Base-by-base conservation (phyloP, 495 filamentous ascomycete genomes). In the Chlorociboria aeruginascens region DNA sequence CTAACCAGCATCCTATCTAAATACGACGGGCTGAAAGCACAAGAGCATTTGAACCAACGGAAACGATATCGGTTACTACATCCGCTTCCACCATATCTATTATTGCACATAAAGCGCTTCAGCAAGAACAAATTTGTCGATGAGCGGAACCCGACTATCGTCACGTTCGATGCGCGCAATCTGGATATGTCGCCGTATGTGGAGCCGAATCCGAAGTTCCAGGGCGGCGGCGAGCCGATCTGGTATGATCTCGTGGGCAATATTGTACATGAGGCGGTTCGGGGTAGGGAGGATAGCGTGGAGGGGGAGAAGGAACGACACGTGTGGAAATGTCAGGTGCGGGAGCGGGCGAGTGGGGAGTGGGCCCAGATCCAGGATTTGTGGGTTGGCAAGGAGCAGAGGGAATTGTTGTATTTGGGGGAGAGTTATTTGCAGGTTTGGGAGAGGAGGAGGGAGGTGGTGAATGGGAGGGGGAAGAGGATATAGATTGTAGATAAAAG, bases 51-150 rank as follows among this genome's bases (percentile, higher is more conserved):
- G 45, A 81, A 85, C 47, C 81, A 86, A 47, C 81, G 92, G 42
- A 82, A 85, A 53, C 79, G 92, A 35, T 95, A 96, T 65, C 81
- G 93, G 7, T 74, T 99, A 2, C 71, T 95, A 38, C 92, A 95
- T 60, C 93, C 93, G 1, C 73, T 97, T 0, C 92, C 92, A 0
- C 93, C 89, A 1, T 97, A 82, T 57, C 75, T 98, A 13, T 70
- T 93, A 32, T 90, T 98, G 69, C 89, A 97, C 66, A 81, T 99
- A 71, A 97, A 97, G 65, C 85, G 92, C 35, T 99, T 99, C 76
- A 84, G 78, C 57, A 77, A 81, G 49, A 99, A 99, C 70, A 90
- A 95, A 53, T 97, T 97, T 63, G 86, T 97, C 29, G 71, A 80
- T 3, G 93, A 99, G 66, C 83, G 92, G 32, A 99, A 97, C 64